phyloP scores from a whole-genome alignment of 2,329 filamentous ascomycete genomes.

The Xylaria arbuscula region DNA sequence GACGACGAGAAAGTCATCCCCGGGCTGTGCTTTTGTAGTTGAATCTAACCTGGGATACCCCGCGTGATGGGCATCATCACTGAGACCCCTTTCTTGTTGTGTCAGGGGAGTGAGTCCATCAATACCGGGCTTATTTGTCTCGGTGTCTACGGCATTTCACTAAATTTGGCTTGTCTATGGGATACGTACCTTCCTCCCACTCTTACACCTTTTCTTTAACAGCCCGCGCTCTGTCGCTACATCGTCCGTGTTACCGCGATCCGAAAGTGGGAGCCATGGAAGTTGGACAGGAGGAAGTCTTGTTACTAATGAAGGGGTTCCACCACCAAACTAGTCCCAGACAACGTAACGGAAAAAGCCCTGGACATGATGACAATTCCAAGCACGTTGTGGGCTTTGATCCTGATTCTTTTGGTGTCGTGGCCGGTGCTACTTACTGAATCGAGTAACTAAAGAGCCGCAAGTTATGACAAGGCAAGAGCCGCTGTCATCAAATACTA shows the following conservation, averaged over 20 bases:
- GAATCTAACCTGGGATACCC: neutral
- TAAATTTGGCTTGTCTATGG: neutral
- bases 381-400: conserved; percentile 5
- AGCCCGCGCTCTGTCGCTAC: conserved; percentile 8
- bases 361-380: conserved; percentile 31
- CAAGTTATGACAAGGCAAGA: neutral
- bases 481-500: neutral
- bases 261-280: neutral
- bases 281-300: conserved; percentile 8
- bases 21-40: neutral
- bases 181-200: conserved; percentile 12
- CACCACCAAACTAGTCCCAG: conserved; percentile 10
- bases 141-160: neutral
- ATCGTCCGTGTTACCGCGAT: conserved; percentile 6
- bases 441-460: conserved; percentile 10
- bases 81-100: conserved; percentile 4
- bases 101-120: conserved; percentile 22
- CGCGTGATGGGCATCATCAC: neutral
- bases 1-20: neutral
- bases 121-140: conserved; percentile 11
- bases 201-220: neutral
- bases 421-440: neutral
- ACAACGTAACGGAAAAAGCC: conserved; percentile 6
- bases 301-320: conserved; percentile 17
- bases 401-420: conserved; percentile 3